Percentiles rank a stretch among this genome's conserved stretches.
Conservation (phyloP, 116 monocot species). For the Trichopus zeylanicus region DNA sequence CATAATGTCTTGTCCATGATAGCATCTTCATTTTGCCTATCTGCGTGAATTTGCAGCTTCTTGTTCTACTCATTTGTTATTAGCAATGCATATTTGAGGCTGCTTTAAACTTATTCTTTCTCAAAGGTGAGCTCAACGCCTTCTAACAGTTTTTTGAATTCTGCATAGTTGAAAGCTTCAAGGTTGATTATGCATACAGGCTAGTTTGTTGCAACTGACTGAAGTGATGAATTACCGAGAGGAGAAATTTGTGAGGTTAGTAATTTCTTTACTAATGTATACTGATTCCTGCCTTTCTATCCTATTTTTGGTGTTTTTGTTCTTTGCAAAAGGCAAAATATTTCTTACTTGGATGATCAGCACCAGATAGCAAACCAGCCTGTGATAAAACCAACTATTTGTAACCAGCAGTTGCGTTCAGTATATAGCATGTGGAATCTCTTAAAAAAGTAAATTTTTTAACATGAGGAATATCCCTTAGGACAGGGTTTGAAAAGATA, state of each 20-base stretch:
- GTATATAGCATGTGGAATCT: too few relatives aligned
- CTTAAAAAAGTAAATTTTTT: too few relatives aligned
- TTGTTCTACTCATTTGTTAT: too few relatives aligned
- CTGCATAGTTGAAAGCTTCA: not conserved
- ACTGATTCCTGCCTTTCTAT: not conserved
- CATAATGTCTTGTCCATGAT: not conserved
- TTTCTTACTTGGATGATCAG: not conserved
- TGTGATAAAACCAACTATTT: not conserved
- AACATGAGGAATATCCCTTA: too few relatives aligned
- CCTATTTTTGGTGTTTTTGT: not conserved
- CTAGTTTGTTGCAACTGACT: not conserved
- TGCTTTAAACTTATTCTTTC: not conserved
- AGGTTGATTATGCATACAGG: not conserved
- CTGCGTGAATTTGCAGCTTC: not conserved
- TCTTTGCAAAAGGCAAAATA: not conserved
- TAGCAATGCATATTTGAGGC: too few relatives aligned
- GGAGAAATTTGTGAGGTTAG: conserved; percentile 7
- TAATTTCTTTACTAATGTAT: not conserved
- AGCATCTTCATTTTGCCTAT: not conserved
- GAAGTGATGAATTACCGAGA: conserved; percentile 1
- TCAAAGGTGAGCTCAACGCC: not conserved
- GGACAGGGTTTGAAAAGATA: too few relatives aligned
- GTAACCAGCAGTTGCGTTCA: not conserved
- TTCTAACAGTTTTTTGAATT: not conserved
- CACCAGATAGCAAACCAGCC: not conserved